Evolutionary conservation across 2,329 filamentous ascomycete species (phyloP), one percentile per base, ranked within the genome.

Genomic region (Epichloe sylvatica): DNA sequence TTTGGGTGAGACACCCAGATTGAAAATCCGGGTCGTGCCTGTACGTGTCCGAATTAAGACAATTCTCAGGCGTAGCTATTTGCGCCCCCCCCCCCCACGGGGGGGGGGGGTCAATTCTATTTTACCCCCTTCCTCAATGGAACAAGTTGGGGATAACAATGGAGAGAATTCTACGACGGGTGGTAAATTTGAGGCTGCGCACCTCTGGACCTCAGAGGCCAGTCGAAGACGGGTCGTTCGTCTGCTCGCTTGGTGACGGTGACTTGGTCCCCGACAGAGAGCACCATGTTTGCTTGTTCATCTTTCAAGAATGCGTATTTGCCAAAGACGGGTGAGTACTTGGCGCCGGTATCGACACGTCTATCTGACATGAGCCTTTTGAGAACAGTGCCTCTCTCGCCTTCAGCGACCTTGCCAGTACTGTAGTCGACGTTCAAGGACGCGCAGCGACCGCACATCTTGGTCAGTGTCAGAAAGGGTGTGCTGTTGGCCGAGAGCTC

Each of bases 311-410:
- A 87, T 0, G 74, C 81, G 65, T 88, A 88, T 42, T 83, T 72
- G 9, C 84, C 84, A 70, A 89, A 89, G 8, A 86, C 72, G 12
- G 84, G 83, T 52, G 74, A 77, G 62, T 78, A 86, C 60, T 78
- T 84, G 35, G 69, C 69, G 0, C 84, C 84, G n/a, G 62, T 54
- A 59, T 90, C 84, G 6, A 89, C 82, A 50, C 84, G 73, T 19
- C 85, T 73, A 63, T 88, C 81, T 47, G 71, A 75, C 74, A 81
- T 80, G 57, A 90, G 65, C 58, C 80, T 79, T 69, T 86, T 87
- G 54, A 87, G 67, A 15, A 85, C 73, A 38, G 67, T 69, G n/a
- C 79, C 81, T 36, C 68, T 63, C 57, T 80, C 76, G 2, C 77
- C 78, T 1, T 67, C 66, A 0, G 75, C 78, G 40, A 70, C 67